A percentile compares a stretch with the other conserved stretches of the same genome.
phyloP scores from a whole-genome alignment of 495 filamentous ascomycete genomes.

The Eremomyces bilateralis region DNA sequence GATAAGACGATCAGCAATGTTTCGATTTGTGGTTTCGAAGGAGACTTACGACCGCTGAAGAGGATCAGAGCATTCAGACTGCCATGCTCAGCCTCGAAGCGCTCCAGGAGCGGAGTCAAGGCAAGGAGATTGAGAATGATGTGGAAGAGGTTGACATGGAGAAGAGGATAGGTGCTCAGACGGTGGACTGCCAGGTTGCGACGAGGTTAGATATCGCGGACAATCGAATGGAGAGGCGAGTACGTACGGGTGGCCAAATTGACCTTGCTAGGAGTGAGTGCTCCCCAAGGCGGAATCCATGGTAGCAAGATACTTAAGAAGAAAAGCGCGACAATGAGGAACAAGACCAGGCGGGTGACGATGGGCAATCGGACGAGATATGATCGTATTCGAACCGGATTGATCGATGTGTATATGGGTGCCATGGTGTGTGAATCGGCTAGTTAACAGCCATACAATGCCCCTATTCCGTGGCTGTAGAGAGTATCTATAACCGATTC shows the following conservation, averaged over 20 bases:
- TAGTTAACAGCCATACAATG: no score
- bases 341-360: slow-evolving; percentile 54
- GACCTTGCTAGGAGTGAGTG: slow-evolving; percentile 56
- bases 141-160: slow-evolving; percentile 66
- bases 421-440: no score
- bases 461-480: no score
- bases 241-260: slow-evolving; percentile 51
- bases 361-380: slow-evolving; percentile 76
- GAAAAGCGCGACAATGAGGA: slow-evolving; percentile 48
- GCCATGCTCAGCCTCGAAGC: slow-evolving; percentile 85
- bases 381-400: slow-evolving; percentile 22
- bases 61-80: slow-evolving; percentile 66
- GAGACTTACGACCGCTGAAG: slow-evolving; percentile 71
- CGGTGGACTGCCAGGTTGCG: slow-evolving; percentile 50
- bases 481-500: no score
- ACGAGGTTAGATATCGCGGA: slow-evolving; percentile 1
- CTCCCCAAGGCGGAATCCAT: slow-evolving; percentile 53
- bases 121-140: slow-evolving; percentile 57
- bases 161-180: slow-evolving; percentile 76
- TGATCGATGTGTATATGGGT: no score
- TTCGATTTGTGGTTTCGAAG: slow-evolving; percentile 2
- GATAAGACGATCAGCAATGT: neutral
- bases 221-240: slow-evolving; percentile 2
- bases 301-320: slow-evolving; percentile 32
- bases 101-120: slow-evolving; percentile 62